These are phyloP conservation scores for Filosporella fistucella DNA, from an alignment of 495 filamentous ascomycete genomes.

Conservation along the genomic window DNA sequence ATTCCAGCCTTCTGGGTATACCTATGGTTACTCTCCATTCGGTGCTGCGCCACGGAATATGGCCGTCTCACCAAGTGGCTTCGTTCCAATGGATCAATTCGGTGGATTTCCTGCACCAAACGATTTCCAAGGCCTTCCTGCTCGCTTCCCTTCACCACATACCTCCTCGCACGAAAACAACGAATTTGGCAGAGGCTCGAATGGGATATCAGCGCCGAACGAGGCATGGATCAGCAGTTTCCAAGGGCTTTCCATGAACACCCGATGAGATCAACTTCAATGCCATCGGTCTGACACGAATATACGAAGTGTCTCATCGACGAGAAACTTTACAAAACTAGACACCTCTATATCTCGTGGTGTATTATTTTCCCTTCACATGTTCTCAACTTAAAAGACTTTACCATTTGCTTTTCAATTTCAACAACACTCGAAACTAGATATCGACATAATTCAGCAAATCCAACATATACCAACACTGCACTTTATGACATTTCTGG, in stretches of 20 bases:
- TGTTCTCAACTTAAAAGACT: too few relatives aligned
- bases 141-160: slow-evolving; percentile 35
- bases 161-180: slow-evolving; percentile 10
- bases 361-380: too few relatives aligned
- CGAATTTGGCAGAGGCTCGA: slow-evolving; percentile 17
- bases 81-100: slow-evolving; percentile 37
- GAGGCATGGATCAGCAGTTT: slow-evolving; percentile 39
- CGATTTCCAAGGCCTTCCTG: slow-evolving; percentile 37
- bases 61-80: slow-evolving; percentile 23
- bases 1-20: slow-evolving; percentile 17
- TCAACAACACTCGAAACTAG: too few relatives aligned
- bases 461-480: too few relatives aligned
- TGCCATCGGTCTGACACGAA: too few relatives aligned
- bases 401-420: too few relatives aligned
- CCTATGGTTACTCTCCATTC: slow-evolving; percentile 40
- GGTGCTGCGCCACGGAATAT: slow-evolving; percentile 32
- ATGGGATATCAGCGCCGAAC: slow-evolving; percentile 9
- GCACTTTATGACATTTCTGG: too few relatives aligned
- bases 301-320: too few relatives aligned
- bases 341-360: too few relatives aligned
- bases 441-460: too few relatives aligned
- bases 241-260: slow-evolving; percentile 49
- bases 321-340: too few relatives aligned
- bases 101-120: slow-evolving; percentile 34
- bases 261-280: too few relatives aligned